These are phyloP conservation scores for Ettlia oleoabundans DNA, from an alignment of 139 green algal species.

Conservation along the genomic window DNA sequence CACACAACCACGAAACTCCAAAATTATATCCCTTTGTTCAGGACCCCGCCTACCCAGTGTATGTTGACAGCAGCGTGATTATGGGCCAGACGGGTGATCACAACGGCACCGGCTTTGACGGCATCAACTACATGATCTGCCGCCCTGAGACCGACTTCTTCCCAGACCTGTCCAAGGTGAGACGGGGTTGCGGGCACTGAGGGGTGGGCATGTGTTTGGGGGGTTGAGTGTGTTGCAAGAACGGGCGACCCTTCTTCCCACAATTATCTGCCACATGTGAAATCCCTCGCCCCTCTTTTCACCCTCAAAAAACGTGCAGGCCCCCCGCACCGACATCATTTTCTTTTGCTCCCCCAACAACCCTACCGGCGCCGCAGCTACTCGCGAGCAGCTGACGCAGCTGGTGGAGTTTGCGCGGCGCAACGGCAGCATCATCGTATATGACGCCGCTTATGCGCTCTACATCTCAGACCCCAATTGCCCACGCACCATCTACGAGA, in stretches of 20 bases:
- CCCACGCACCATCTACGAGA: conserved; percentile 98
- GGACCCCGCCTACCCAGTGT: conserved; percentile 99
- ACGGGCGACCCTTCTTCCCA: too few species aligned
- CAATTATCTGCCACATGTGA: too few species aligned
- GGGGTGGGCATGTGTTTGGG: too few species aligned
- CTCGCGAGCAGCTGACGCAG: conserved; percentile 87
- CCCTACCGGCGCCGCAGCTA: conserved; percentile 93
- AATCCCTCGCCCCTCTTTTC: not conserved
- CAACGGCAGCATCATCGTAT: conserved; percentile 95
- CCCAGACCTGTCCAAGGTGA: conserved; percentile 89
- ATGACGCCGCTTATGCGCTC: conserved; percentile 97
- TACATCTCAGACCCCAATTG: conserved; percentile 95
- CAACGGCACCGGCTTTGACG: conserved; percentile 85
- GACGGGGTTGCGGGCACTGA: not conserved
- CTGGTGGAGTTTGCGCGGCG: conserved; percentile 88
- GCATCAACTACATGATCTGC: conserved; percentile 96
- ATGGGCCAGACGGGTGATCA: conserved; percentile 93
- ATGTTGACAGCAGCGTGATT: conserved; percentile 99
- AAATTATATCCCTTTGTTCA: conserved; percentile 52
- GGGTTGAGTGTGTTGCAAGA: too few species aligned
- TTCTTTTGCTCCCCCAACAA: conserved; percentile 99
- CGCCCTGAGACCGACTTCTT: conserved; percentile 97
- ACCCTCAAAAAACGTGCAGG: conserved; percentile 41
- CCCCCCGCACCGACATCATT: conserved; percentile 92
- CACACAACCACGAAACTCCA: not conserved